phyloP scores from a whole-genome alignment of 1,284 basidiomycete genomes.

The Entoloma clypeatum region DNA sequence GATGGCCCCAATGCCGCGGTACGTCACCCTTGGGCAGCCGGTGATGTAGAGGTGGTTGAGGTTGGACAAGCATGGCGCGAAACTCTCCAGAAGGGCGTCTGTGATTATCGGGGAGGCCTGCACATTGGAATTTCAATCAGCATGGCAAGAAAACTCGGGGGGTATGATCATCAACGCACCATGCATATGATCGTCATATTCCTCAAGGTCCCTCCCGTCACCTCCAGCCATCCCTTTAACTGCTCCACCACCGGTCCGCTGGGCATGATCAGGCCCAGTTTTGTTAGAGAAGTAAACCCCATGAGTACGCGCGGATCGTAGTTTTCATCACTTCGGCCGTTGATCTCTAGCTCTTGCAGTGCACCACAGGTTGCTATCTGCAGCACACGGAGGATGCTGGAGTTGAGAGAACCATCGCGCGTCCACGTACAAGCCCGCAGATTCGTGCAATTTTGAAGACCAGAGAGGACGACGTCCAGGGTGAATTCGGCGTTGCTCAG shows the following conservation, averaged over 20 bases:
- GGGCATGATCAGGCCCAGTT: slow-evolving; percentile 70
- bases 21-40: slow-evolving; percentile 67
- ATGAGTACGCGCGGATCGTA: slow-evolving; percentile 51
- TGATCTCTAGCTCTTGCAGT: slow-evolving; percentile 61
- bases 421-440: slow-evolving; percentile 69
- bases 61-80: slow-evolving; percentile 44
- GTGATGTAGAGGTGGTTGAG: slow-evolving; percentile 56
- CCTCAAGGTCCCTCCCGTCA: slow-evolving; percentile 41
- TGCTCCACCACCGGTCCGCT: slow-evolving; percentile 46
- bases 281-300: slow-evolving; percentile 44
- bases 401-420: slow-evolving; percentile 64
- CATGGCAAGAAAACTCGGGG: slow-evolving; percentile 7
- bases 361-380: slow-evolving; percentile 33
- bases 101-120: slow-evolving; percentile 55
- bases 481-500: slow-evolving; percentile 31
- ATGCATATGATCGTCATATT: slow-evolving; percentile 65
- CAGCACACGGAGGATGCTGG: slow-evolving; percentile 51
- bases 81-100: slow-evolving; percentile 44
- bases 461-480: slow-evolving; percentile 39
- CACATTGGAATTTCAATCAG: slow-evolving; percentile 5
- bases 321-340: slow-evolving; percentile 53
- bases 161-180: slow-evolving; percentile 33
- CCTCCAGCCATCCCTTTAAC: slow-evolving; percentile 48
- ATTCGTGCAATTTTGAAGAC: slow-evolving; percentile 56
- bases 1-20: slow-evolving; percentile 50